These are phyloP conservation scores for Globisporangium cederbergense DNA, from an alignment of 352 stramenopile genomes.

Conservation along the genomic window DNA sequence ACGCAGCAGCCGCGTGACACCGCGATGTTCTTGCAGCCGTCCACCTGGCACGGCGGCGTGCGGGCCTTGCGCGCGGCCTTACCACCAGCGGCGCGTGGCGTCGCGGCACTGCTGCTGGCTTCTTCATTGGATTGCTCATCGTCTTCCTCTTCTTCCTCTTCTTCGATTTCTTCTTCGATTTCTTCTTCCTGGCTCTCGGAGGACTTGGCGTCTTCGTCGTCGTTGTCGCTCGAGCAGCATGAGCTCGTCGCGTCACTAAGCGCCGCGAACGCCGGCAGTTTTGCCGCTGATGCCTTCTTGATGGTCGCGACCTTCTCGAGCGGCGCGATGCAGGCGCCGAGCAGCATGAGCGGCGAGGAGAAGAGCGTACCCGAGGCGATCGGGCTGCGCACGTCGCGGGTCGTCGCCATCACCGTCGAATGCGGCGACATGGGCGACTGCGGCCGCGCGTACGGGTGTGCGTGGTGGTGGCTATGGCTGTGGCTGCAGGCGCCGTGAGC, in stretches of 20 bases:
- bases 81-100: background rate
- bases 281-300: background rate
- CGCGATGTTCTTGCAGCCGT: conserved; percentile 60
- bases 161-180: conserved; percentile 18
- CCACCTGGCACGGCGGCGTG: conserved; percentile 56
- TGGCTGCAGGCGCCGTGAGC: conserved; percentile 4
- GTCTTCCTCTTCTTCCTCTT: conserved; percentile 15
- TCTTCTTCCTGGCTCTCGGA: conserved; percentile 31
- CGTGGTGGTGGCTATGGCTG: background rate
- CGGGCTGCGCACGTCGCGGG: conserved; percentile 21
- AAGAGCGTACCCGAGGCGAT: conserved; percentile 18
- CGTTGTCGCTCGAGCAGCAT: conserved; percentile 15
- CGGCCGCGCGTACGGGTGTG: conserved; percentile 6
- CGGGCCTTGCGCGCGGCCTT: conserved; percentile 33
- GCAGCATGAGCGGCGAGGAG: conserved; percentile 33
- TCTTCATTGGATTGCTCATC: background rate
- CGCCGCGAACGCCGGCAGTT: conserved; percentile 15
- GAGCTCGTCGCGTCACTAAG: conserved; percentile 14
- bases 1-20: conserved; percentile 49
- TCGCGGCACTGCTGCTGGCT: background rate
- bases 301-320: conserved; percentile 19
- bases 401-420: conserved; percentile 12
- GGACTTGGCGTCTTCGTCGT: conserved; percentile 17
- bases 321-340: conserved; percentile 28
- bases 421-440: conserved; percentile 21